Evolutionary conservation across 2,329 filamentous ascomycete species (phyloP), one percentile per base, ranked within the genome.

Genomic region (Cercospora canescens): DNA sequence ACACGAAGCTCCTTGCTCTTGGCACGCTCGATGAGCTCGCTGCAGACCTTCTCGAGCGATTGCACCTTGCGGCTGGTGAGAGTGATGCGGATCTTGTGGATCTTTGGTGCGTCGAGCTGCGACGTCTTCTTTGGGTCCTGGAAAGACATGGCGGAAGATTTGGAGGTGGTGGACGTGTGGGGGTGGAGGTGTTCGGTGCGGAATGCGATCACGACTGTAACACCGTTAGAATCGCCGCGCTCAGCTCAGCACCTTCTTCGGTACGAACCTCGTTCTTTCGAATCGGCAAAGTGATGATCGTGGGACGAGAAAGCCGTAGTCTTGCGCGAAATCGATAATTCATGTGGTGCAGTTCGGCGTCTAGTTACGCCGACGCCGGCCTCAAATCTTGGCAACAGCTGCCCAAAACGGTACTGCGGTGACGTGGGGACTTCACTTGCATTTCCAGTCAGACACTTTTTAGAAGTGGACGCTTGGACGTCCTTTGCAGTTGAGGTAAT

Each of bases 21-120:
- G 80, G 95, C 93, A 81, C 95, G 94, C 86, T 99, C 95, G 82
- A 98, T 94, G 82, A 99, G 92, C 87, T 98, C 95, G 81, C 89
- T 87, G 89, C 93, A 97, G 82, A 98, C 94, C 87, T 96, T 97
- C 89, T 98, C 95, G 81, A 98, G 92, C 76, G 93, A 89, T 80
- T 90, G 86, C 80, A 98, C 94, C 86, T 97, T 97, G 87, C 92
- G 92, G 79, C 88, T 92, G 82, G 94, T 95, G 79, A 97, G 88
- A 83, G 94, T 98, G 88, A 98, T 97, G 82, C 94, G 92, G 88
- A 96, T 96, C 86, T 94, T 93, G 90, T 96, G 93, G 86, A 91
- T 91, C 90, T 96, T 96, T 68, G 92, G 92, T 82, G 89, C 90
- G 82, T 97, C 94, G 85, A 88, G 91, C 83, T 92, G 91, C 79